A percentile compares a stretch with the other conserved stretches of the same genome.
These are phyloP conservation scores for Aspergillus quadrilineatus DNA, from an alignment of 2,329 filamentous ascomycete genomes.

Conservation along the genomic window DNA sequence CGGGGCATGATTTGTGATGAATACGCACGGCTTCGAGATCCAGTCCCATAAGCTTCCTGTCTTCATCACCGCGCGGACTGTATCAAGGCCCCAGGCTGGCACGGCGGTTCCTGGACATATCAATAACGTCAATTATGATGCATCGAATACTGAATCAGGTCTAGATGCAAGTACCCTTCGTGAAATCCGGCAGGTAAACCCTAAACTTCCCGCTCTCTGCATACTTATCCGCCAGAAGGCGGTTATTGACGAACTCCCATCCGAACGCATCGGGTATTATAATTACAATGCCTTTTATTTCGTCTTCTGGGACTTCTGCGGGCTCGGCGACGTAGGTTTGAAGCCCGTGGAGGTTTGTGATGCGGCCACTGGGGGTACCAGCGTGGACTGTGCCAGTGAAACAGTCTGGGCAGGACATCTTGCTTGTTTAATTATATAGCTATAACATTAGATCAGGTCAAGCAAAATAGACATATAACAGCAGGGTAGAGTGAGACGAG, in stretches of 20 bases:
- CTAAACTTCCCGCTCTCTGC: slow-evolving; percentile 52
- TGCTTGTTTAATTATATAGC: not conserved
- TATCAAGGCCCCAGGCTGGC: slow-evolving; percentile 14
- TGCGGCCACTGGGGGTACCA: slow-evolving; percentile 47
- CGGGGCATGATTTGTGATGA: not conserved
- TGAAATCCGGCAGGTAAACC: slow-evolving; percentile 60
- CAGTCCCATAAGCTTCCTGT: slow-evolving; percentile 13
- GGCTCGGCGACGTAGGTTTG: slow-evolving; percentile 50
- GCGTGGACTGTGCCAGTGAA: slow-evolving; percentile 50
- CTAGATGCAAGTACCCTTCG: slow-evolving; percentile 42
- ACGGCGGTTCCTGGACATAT: slow-evolving; percentile 15
- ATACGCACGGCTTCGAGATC: slow-evolving; percentile 22
- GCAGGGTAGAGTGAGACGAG: not conserved
- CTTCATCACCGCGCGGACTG: slow-evolving; percentile 11
- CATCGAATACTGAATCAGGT: not conserved
- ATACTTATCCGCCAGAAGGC: slow-evolving; percentile 55
- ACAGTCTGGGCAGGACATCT: slow-evolving; percentile 40
- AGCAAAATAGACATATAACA: not conserved
- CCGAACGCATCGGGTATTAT: slow-evolving; percentile 59
- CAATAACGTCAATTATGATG: not conserved
- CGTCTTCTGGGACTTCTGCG: slow-evolving; percentile 24
- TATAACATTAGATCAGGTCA: no score
- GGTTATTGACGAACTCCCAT: slow-evolving; percentile 54
- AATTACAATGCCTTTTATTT: slow-evolving; percentile 52
- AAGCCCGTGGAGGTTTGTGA: slow-evolving; percentile 50